Evolutionary conservation across 768 basidiomycete species (phyloP), one percentile per base, ranked within the genome.

Genomic region (Naematelia aurantialba): DNA sequence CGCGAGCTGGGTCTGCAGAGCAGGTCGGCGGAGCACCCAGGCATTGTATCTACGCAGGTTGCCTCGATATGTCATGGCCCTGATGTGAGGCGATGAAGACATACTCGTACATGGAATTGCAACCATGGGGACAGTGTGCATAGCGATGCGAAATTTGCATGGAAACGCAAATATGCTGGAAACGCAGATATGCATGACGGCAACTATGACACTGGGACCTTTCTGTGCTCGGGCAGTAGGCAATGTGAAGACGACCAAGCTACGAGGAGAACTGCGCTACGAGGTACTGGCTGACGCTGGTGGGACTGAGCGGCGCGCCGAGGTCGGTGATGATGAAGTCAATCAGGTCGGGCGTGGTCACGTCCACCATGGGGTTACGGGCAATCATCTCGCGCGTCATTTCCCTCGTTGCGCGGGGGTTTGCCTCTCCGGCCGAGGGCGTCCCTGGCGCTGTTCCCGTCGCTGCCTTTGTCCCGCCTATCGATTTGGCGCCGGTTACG

Each of bases 261-360:
- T 26, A 52, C 21, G 52, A 52, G 42, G 76, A 72, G 60, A 78
- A 94, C 86, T 93, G 91, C 65, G 89, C 91, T 59, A 96, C 92
- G 45, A 96, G 82, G 76, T 93, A 93, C 76, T 92, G 91, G 78
- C 89, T 92, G 64, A 96, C 90, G 58, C 89, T 89, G 79, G 90
- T 89, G 29, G 92, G 67, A 50, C 60, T 65, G 52, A 75, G 52
- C 26, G 71, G 81, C 67, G 89, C 89, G 21, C 94, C 94, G 44
- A 97, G 85, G 68, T 98, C 94, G 57, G 89, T 91, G 74, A 97
- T 89, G 34, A 98, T 90, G 34, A 97, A 83, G 31, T 90, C 88
- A 63, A 97, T 94, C 64, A 94, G 80, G 80, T 97, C 91, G 55
- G 93, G 90, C 3, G 89, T 87, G 55, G 94, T 97, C 76, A 96